These are phyloP conservation scores for Neopestalotiopsis clavispora DNA, from an alignment of 2,329 filamentous ascomycete genomes.

Conservation along the genomic window DNA sequence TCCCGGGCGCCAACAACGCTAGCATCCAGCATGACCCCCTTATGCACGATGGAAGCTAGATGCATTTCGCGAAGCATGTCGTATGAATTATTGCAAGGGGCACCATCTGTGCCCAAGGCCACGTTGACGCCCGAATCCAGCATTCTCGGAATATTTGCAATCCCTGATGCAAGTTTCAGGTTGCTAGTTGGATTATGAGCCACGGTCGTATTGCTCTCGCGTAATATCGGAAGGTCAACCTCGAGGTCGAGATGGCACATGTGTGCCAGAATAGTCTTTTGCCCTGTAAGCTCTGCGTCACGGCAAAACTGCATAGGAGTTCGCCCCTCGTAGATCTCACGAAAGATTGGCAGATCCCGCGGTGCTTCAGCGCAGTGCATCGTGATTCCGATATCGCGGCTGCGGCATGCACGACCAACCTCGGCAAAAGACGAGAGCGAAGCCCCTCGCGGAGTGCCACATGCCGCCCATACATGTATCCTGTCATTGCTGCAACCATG, in stretches of 20 bases:
- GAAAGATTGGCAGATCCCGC: conserved; percentile 42
- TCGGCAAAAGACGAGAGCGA: conserved; percentile 40
- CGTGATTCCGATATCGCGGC: conserved; percentile 47
- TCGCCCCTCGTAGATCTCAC: conserved; percentile 39
- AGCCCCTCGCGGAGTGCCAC: conserved; percentile 51
- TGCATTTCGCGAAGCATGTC: conserved; percentile 59
- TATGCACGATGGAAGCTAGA: conserved; percentile 54
- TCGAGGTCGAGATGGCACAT: conserved; percentile 54
- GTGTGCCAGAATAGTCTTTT: conserved; percentile 52
- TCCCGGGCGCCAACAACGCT: conserved; percentile 46
- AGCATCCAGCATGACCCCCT: conserved; percentile 46
- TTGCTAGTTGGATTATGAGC: conserved; percentile 58
- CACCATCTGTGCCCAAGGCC: conserved; percentile 55
- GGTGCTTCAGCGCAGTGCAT: conserved; percentile 52
- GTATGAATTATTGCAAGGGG: conserved; percentile 57
- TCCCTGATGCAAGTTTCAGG: conserved; percentile 55
- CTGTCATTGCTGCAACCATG: conserved; percentile 42
- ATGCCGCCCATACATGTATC: conserved; percentile 52
- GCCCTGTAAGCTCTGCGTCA: conserved; percentile 41
- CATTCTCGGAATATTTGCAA: conserved; percentile 51
- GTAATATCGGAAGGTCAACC: conserved; percentile 44
- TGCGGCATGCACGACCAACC: conserved; percentile 44
- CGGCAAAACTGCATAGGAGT: conserved; percentile 50
- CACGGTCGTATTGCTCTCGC: conserved; percentile 46
- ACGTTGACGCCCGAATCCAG: conserved; percentile 49